Conservation (phyloP, 768 basidiomycete genomes). For the Cubamyces lactineus region DNA sequence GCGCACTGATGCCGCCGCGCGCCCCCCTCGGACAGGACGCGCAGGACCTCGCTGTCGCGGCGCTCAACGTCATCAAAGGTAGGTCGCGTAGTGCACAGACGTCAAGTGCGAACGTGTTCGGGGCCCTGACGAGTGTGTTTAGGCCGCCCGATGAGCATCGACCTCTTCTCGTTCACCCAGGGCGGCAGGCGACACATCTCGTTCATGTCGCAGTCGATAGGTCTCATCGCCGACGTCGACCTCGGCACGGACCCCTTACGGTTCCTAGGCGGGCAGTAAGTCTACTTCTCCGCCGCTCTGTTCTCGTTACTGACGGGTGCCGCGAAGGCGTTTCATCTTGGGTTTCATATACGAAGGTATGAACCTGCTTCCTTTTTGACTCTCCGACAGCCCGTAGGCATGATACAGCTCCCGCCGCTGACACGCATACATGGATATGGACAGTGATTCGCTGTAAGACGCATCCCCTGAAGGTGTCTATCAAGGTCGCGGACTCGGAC, state of each 20-base stretch:
- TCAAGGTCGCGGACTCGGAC: slow-evolving; percentile 70
- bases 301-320: neutral
- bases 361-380: slow-evolving; percentile 26
- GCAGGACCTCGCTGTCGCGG: slow-evolving; percentile 69
- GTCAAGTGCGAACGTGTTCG: neutral
- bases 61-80: slow-evolving; percentile 85
- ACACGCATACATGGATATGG: too few relatives aligned
- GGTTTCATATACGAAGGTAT: slow-evolving; percentile 73
- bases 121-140: neutral
- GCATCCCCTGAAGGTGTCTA: slow-evolving; percentile 72
- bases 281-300: neutral
- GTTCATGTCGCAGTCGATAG: slow-evolving; percentile 83
- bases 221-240: slow-evolving; percentile 86
- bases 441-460: slow-evolving; percentile 61
- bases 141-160: slow-evolving; percentile 77
- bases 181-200: slow-evolving; percentile 63
- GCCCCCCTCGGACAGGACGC: slow-evolving; percentile 50
- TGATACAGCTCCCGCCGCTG: neutral
- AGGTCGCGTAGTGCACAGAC: neutral
- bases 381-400: neutral
- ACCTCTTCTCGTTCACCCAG: slow-evolving; percentile 79
- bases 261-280: slow-evolving; percentile 71
- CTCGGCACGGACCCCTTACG: slow-evolving; percentile 81
- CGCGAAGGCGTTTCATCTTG: slow-evolving; percentile 65
- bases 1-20: neutral